Percentiles rank a stretch among this genome's conserved stretches.
Conservation (phyloP, 1,284 basidiomycete genomes). For the Anthracocystis setariae region DNA sequence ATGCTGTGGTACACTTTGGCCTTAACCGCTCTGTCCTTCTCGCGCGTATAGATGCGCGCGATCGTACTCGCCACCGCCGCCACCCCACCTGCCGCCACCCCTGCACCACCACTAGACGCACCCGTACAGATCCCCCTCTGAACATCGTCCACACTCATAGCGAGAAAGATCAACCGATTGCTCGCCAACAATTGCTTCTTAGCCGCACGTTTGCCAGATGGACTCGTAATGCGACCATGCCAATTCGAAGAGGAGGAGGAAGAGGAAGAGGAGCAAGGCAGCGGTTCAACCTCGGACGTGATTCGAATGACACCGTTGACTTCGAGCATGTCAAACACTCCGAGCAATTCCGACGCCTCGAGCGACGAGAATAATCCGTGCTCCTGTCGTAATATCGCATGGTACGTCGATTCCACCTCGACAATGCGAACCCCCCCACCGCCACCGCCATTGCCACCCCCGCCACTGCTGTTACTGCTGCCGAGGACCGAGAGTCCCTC, state of each 20-base stretch:
- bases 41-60: constrained; percentile 40
- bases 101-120: constrained; percentile 1
- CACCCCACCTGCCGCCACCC: neutral
- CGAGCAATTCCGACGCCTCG: constrained; percentile 60
- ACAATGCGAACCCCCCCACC: constrained; percentile 36
- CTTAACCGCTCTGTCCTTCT: constrained; percentile 50
- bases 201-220: constrained; percentile 58
- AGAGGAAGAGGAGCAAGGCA: too few relatives aligned
- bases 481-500: constrained; percentile 44
- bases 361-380: constrained; percentile 50
- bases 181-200: constrained; percentile 58
- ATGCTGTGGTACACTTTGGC: constrained; percentile 50
- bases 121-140: constrained; percentile 52
- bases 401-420: constrained; percentile 61
- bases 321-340: constrained; percentile 63
- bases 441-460: constrained; percentile 2
- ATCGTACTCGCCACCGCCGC: constrained; percentile 46
- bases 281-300: constrained; percentile 33
- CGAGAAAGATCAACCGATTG: constrained; percentile 44
- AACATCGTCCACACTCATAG: constrained; percentile 49
- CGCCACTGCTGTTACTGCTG: too few relatives aligned
- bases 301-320: constrained; percentile 61
- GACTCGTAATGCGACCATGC: too few relatives aligned
- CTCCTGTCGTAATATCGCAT: constrained; percentile 51
- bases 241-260: too few relatives aligned